Conservation (phyloP, 2,329 filamentous ascomycete species). For the Coniella vitis region DNA sequence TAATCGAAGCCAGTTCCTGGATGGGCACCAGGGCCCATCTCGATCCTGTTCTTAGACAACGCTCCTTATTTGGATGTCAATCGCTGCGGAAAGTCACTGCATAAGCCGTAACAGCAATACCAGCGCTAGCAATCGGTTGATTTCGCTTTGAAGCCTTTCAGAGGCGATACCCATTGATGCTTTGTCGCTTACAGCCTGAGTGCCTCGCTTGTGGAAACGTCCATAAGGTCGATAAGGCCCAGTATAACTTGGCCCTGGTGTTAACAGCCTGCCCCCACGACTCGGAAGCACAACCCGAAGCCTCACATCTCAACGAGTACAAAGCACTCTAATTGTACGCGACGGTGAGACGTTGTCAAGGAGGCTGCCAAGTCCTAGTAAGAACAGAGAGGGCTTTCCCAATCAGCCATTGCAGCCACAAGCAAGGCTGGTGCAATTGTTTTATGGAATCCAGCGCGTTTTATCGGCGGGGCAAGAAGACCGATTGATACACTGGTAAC, state of each 20-base stretch:
- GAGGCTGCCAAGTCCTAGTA: neutral
- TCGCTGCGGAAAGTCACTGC: neutral
- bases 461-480: too few species aligned
- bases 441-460: neutral
- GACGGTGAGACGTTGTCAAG: neutral
- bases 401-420: conserved; percentile 5
- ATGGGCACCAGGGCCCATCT: neutral
- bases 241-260: too few species aligned
- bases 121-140: too few species aligned
- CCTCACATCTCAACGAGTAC: neutral
- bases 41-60: too few species aligned
- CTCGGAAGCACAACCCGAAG: neutral
- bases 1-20: too few species aligned
- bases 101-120: too few species aligned
- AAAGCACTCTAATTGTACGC: neutral
- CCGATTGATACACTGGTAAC: too few species aligned
- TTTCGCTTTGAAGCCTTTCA: too few species aligned
- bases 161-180: too few species aligned
- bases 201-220: too few species aligned
- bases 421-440: conserved; percentile 1
- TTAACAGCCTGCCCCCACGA: neutral
- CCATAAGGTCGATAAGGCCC: too few species aligned
- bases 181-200: too few species aligned
- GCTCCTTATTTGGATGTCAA: neutral
- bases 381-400: neutral